Evolutionary conservation across 192 early-diverging fungal genomes (phyloP), one percentile per base, ranked within the genome.

Genomic region (Entophlyctis helioformis): DNA sequence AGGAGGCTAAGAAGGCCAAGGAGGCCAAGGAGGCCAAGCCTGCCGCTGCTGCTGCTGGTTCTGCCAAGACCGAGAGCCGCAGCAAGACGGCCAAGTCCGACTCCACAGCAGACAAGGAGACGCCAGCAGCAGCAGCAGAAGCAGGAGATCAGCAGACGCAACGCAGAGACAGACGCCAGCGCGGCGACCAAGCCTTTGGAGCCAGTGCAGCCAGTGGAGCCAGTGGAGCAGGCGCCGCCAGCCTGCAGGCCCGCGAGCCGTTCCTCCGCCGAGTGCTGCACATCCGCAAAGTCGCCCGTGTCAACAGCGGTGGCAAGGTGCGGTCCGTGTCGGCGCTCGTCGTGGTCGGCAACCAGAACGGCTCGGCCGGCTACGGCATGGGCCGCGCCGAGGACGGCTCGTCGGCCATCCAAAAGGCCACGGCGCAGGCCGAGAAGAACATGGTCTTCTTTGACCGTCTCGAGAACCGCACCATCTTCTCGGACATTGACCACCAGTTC

Each of bases 341-440:
- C 6, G 89, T 96, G 2, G 92, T 98, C 4, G 95, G 95, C 4
- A 89, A 95, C 54, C 87, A 87, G 7, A 71, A 81, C 32, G 95
- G 95, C 1, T 67, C 83, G 31, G 91, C 88, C 6, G 93, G 95
- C 16, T 92, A 83, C 54, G 95, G 95, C 18, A 86, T 91, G 59
- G 95, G 87, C 18, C 84, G 89, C 54, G 81, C 84, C 28, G 59
- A 72, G 27, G 95, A 96, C 47, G 67, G 66, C 10, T 61, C 75
- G 32, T 66, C 68, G 36, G 91, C 95, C 2, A 79, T 96, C 31
- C 62, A 74, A 44, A 90, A 95, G 66, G 95, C 95, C 0, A 91
- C 86, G 28, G 71, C 76, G 37, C 45, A 71, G 23, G 95, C 95
- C 12, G 85, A 91, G 56, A 89, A 89, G 60, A 86, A 81, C 56